Base-by-base conservation (phyloP, 176 grass and related monocot species). In the Carex kokanica region DNA sequence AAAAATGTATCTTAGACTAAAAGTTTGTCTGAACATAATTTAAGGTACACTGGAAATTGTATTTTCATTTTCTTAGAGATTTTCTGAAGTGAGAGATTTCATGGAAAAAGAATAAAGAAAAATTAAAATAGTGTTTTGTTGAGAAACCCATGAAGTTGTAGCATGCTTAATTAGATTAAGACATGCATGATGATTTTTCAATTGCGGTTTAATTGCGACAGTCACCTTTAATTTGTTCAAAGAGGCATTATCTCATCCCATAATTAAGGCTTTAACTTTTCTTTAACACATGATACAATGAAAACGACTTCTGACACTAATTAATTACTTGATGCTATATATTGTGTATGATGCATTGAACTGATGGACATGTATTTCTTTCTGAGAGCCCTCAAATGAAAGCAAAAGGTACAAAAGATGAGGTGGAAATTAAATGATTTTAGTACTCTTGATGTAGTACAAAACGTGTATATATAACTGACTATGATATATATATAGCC, bases 221-320 rank as follows among this genome's bases (percentile, higher is more conserved):
- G 40, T n/a, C 69, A 74, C 13, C 40, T 51, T 51, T 74, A 12
- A 51, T 72, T 74, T 51, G 21, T 24, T 73, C 16, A 52, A 25
- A 51, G 70, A 74, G 52, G 70, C 70, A 74, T 74, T 60, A 23
- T 74, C 43, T 18, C 21, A 75, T 53, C 47, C 21, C 45, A 74
- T 49, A 49, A 27, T 1, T 27, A 27, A 27, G 27, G 27, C 27
- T 27, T 34, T 34, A 34, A 34, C 14, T 36, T 16, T 14, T 38
- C 41, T 20, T 5, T 18, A 20, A 59, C n/a, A 23, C 8, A 13
- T 49, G 16, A 71, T 47, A 72, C 38, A 72, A 24, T 52, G 70
- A 74, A 25, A 52, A 74, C 2, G 45, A 47, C 43, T 49, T 59
- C 5, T 18, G 18, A 59, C 56, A n/a, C 13, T 58, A 58, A 58